phyloP scores from a whole-genome alignment of 768 basidiomycete genomes.

The Russula abietina region DNA sequence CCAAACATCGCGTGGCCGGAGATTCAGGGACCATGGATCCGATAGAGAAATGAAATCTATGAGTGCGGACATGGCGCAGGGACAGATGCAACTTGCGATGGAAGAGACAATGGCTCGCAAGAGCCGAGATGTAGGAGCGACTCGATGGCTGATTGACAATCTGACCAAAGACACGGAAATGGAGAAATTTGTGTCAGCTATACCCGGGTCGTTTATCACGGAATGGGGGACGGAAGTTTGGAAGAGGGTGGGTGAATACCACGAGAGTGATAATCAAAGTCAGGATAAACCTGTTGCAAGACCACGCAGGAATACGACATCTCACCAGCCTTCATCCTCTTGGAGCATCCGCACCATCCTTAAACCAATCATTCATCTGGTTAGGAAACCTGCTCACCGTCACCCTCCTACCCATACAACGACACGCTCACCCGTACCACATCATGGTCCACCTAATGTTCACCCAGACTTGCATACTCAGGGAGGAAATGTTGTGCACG shows the following conservation, averaged over 20 bases:
- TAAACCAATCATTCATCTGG: too few species aligned
- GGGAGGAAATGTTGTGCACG: too few species aligned
- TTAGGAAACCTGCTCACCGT: too few species aligned
- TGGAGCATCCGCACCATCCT: too few species aligned
- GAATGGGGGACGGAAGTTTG: not conserved
- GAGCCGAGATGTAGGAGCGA: not conserved
- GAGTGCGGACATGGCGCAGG: not conserved
- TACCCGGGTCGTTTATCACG: not conserved
- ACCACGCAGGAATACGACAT: too few species aligned
- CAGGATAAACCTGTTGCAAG: too few species aligned
- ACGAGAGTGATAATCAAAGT: not conserved
- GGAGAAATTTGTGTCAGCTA: not conserved
- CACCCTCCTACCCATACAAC: not conserved
- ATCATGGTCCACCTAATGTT: not conserved
- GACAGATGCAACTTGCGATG: not conserved
- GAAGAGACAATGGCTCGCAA: not conserved
- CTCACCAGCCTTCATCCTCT: too few species aligned
- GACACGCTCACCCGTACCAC: too few species aligned
- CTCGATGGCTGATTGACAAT: not conserved
- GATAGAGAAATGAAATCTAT: not conserved
- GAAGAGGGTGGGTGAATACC: not conserved
- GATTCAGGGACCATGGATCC: not conserved
- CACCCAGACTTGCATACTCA: not conserved
- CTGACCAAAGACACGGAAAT: not conserved
- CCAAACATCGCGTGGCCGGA: not conserved